A percentile compares a stretch with the other conserved stretches of the same genome.
Evolutionary conservation across 257 asterid genomes (phyloP).

Genomic region (Solanum medicagineum): DNA sequence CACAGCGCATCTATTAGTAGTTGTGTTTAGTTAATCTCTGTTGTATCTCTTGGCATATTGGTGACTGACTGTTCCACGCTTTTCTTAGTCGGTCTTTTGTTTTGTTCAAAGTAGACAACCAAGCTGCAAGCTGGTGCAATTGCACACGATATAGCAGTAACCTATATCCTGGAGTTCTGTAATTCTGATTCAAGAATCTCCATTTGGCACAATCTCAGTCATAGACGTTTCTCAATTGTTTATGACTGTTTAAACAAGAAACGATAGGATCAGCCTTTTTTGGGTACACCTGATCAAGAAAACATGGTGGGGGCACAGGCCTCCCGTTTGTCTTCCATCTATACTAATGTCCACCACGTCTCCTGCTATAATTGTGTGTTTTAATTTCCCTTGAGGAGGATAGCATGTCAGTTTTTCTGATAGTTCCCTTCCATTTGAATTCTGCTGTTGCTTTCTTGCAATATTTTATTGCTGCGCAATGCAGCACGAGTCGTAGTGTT

Average conservation of each 20-base stretch:
- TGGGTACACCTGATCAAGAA: background rate
- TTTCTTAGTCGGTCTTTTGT: background rate
- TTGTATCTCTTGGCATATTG: background rate
- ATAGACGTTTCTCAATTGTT: background rate
- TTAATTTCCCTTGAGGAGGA: background rate
- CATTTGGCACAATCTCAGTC: background rate
- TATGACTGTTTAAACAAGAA: background rate
- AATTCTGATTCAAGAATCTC: background rate
- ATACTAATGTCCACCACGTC: background rate
- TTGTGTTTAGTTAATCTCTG: background rate
- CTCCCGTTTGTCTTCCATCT: background rate
- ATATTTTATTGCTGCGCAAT: background rate
- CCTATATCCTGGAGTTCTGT: background rate
- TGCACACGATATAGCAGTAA: background rate
- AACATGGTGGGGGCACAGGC: background rate
- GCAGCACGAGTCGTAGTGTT: background rate
- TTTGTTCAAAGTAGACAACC: background rate
- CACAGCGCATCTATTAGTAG: background rate
- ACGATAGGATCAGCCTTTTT: background rate
- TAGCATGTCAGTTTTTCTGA: background rate
- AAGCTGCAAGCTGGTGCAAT: background rate
- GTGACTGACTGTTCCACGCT: too few species aligned
- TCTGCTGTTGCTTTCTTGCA: background rate
- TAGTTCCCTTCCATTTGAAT: background rate
- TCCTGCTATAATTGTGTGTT: background rate